Evolutionary conservation across 2,329 filamentous ascomycete genomes (phyloP), one percentile per base, ranked within the genome.

Genomic region (Furcasterigmium sp.): DNA sequence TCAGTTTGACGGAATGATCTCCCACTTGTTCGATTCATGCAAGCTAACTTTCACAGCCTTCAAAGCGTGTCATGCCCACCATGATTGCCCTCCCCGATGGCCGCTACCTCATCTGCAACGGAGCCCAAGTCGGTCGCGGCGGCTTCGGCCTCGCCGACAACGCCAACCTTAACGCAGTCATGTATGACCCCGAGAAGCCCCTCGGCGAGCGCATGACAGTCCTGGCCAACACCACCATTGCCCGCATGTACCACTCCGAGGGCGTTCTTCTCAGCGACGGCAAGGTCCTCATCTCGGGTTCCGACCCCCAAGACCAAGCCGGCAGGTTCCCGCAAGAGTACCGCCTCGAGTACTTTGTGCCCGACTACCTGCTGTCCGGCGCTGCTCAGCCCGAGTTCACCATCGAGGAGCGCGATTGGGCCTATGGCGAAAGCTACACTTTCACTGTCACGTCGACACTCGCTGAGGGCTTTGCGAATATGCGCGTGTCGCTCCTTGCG

Each of bases 221-320:
- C 52, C 78, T 83, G 72, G 77, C 76, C 45, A 82, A 79, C 52
- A 82, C 78, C 3, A 81, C 75, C 2, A 71, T 84, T 21, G 74
- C 76, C 10, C 78, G 80, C 30, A 60, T 84, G 47, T 84, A 84
- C 54, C 80, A 84, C 59, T 81, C 76, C 26, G 80, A 84, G 54
- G 75, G 76, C 19, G 72, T 81, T 30, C 72, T 80, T 0, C 69
- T 84, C n/a, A 75, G 77, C 35, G 79, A 84, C 51, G 80, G 80
- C 9, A 73, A 80, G 32, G 74, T 84, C 3, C 67, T 84, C 1
- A 70, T 84, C 17, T 75, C 77, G 2, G 80, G 80, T 18, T 82
- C 78, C 2, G 70, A 76, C 50, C 75, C 72, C 47, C 23, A 26
- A 26, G 23, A 26, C 23, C 23, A 26, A 11, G 71, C 72, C 46